These are phyloP conservation scores for Hypoxylon sp. DNA, from an alignment of 2,329 filamentous ascomycete genomes.

Conservation along the genomic window DNA sequence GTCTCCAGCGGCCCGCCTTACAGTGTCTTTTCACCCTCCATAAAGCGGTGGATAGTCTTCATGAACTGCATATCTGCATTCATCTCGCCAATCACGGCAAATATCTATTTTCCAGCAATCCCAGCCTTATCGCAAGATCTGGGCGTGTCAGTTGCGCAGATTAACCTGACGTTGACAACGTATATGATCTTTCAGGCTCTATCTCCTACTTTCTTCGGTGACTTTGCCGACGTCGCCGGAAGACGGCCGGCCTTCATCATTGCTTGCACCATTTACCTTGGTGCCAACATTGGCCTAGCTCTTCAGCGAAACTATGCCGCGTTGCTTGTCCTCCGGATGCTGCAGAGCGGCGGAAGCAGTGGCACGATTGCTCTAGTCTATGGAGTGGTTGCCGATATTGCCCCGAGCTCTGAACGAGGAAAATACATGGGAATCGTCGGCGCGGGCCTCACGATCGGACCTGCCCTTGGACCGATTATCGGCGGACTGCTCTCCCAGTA, in stretches of 20 bases:
- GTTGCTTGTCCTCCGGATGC: slow-evolving; percentile 69
- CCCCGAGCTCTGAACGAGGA: slow-evolving; percentile 76
- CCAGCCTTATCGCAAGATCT: slow-evolving; percentile 56
- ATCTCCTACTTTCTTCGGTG: slow-evolving; percentile 70
- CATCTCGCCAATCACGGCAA: slow-evolving; percentile 70
- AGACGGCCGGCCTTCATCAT: slow-evolving; percentile 72
- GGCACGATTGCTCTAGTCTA: slow-evolving; percentile 78
- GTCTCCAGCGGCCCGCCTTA: slow-evolving; percentile 57
- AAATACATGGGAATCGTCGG: slow-evolving; percentile 78
- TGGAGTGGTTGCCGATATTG: slow-evolving; percentile 79
- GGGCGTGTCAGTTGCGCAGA: slow-evolving; percentile 55
- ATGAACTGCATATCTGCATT: slow-evolving; percentile 67
- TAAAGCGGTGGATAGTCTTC: slow-evolving; percentile 64
- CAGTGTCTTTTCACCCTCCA: slow-evolving; percentile 55
- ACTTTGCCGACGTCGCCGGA: slow-evolving; percentile 71
- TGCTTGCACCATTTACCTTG: slow-evolving; percentile 67
- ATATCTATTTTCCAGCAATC: slow-evolving; percentile 66
- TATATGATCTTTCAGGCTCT: slow-evolving; percentile 75
- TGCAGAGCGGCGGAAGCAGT: slow-evolving; percentile 74
- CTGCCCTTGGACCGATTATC: slow-evolving; percentile 69
- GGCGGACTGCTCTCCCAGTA: slow-evolving; percentile 74
- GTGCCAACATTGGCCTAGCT: slow-evolving; percentile 70
- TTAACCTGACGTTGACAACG: slow-evolving; percentile 67
- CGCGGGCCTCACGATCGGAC: slow-evolving; percentile 68
- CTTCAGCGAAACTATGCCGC: slow-evolving; percentile 69